Evolutionary conservation across 495 filamentous ascomycete species (phyloP).

Genomic region (Aspergillus ostianus): DNA sequence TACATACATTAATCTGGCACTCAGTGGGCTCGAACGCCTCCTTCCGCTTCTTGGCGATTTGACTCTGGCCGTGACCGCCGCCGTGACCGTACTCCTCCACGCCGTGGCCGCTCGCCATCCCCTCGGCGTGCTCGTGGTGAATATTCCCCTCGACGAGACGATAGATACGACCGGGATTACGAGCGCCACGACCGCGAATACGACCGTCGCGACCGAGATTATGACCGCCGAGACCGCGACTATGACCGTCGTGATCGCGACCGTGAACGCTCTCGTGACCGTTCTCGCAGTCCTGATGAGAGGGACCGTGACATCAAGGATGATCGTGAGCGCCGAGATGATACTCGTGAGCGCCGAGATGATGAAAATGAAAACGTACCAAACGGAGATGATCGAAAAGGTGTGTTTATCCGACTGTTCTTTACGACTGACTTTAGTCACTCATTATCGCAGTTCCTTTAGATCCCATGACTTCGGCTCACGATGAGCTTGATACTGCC

Average conservation of each 20-base stretch:
- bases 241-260: slow-evolving; percentile 57
- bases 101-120: slow-evolving; percentile 69
- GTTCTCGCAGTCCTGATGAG: slow-evolving; percentile 68
- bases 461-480: slow-evolving; percentile 77
- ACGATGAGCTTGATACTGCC: slow-evolving; percentile 96
- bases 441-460: slow-evolving; percentile 43
- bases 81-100: slow-evolving; percentile 77
- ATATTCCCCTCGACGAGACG: slow-evolving; percentile 88
- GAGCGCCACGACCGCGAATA: slow-evolving; percentile 70
- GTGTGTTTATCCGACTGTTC: slow-evolving; percentile 48
- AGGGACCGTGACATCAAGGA: slow-evolving; percentile 66
- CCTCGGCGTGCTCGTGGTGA: slow-evolving; percentile 75
- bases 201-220: slow-evolving; percentile 63
- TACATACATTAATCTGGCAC: neutral
- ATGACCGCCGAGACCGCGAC: slow-evolving; percentile 72
- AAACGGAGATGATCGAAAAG: slow-evolving; percentile 76
- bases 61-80: slow-evolving; percentile 80
- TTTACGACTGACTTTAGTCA: neutral
- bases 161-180: slow-evolving; percentile 76
- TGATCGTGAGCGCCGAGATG: slow-evolving; percentile 65
- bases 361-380: slow-evolving; percentile 52
- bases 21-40: slow-evolving; percentile 97
- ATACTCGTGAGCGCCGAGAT: slow-evolving; percentile 56
- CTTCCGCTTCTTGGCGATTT: slow-evolving; percentile 97
- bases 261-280: slow-evolving; percentile 71